phyloP scores from a whole-genome alignment of 2,329 filamentous ascomycete species.

The Scopulariopsis brevicaulis region DNA sequence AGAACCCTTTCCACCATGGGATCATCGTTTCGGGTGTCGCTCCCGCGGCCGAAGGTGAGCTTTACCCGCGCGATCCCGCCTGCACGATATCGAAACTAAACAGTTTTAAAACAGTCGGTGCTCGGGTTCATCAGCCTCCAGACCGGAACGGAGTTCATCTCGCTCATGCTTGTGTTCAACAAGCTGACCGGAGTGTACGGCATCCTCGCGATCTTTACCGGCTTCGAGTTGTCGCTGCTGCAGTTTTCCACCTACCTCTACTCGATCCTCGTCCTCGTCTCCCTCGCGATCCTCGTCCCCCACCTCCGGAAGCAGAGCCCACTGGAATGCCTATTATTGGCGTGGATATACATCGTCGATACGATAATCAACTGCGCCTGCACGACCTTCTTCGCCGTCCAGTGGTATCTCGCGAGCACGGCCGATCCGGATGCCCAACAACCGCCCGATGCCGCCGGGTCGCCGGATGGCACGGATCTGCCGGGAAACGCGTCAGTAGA shows the following conservation, averaged over 20 bases:
- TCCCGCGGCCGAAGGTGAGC: conserved; percentile 27
- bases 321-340: conserved; percentile 68
- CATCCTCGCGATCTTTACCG: conserved; percentile 77
- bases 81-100: not conserved
- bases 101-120: conserved; percentile 52
- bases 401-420: conserved; percentile 69
- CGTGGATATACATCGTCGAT: conserved; percentile 78
- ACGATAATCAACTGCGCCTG: conserved; percentile 72
- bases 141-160: conserved; percentile 76
- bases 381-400: conserved; percentile 69
- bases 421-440: conserved; percentile 13
- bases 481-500: not conserved
- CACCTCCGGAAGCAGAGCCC: conserved; percentile 71
- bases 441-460: not conserved
- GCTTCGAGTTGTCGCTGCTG: conserved; percentile 68
- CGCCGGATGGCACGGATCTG: not conserved
- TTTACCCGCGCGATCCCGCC: conserved; percentile 2
- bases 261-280: conserved; percentile 59
- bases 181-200: conserved; percentile 88
- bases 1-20: conserved; percentile 5
- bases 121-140: conserved; percentile 78
- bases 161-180: conserved; percentile 76
- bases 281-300: conserved; percentile 60
- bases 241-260: conserved; percentile 91
- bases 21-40: conserved; percentile 15